phyloP scores from a whole-genome alignment of 2,329 filamentous ascomycete species.

The Fusarium keratoplasticum region DNA sequence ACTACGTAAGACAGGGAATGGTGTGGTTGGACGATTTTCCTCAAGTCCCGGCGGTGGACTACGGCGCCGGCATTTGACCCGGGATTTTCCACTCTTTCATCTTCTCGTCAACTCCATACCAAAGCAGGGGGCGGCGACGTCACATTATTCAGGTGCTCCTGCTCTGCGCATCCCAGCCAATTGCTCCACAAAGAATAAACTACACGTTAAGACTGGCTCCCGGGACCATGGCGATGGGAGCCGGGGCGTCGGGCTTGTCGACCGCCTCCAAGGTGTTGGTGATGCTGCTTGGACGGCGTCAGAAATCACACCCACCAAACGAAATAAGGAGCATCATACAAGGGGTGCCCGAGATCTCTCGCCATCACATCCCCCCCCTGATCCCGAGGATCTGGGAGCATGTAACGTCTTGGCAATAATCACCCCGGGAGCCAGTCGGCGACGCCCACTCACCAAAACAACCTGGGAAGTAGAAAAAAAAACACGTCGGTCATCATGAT shows the following conservation, averaged over 20 bases:
- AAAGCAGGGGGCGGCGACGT: neutral
- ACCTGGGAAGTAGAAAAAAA: neutral
- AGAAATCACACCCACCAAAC: conserved; percentile 1
- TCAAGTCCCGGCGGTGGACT: neutral
- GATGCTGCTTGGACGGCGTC: neutral
- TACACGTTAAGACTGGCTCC: conserved; percentile 7
- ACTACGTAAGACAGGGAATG: conserved; percentile 1
- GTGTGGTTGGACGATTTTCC: neutral
- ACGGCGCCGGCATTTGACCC: conserved; percentile 10
- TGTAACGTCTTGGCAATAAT: neutral
- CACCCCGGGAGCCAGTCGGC: neutral
- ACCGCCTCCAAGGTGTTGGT: neutral
- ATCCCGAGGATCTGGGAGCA: conserved; percentile 14
- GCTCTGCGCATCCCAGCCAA: conserved; percentile 2
- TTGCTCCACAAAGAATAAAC: neutral
- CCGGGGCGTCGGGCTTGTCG: conserved; percentile 10
- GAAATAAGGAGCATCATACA: neutral
- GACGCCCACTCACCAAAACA: neutral
- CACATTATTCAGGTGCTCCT: neutral
- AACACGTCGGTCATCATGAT: neutral
- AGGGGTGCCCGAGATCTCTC: neutral
- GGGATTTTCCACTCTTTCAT: neutral
- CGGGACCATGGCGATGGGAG: conserved; percentile 25
- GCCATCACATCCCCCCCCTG: neutral
- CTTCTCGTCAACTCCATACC: neutral